Evolutionary conservation across 441 rosid species (phyloP).

Genomic region (Adansonia gregorii): DNA sequence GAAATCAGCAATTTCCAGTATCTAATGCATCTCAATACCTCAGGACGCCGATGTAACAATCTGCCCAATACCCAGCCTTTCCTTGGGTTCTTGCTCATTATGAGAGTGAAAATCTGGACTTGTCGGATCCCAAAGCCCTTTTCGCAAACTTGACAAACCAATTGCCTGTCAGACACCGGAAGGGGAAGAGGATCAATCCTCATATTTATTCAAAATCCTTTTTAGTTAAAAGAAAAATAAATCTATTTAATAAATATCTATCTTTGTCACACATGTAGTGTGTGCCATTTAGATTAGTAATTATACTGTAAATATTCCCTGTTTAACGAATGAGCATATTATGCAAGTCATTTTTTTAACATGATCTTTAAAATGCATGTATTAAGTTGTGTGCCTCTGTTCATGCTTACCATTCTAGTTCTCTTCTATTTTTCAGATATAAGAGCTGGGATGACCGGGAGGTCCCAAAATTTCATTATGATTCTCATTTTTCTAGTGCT

Average conservation of each 20-base stretch:
- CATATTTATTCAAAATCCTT: constrained; percentile 1
- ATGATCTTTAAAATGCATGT: not conserved
- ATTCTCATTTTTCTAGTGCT: constrained; percentile 99
- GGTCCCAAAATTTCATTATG: constrained; percentile 99
- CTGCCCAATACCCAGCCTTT: constrained; percentile 99
- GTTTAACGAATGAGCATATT: constrained; percentile 4
- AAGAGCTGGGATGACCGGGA: constrained; percentile 99
- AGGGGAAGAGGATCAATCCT: constrained; percentile 84
- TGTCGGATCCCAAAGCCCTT: constrained; percentile 78
- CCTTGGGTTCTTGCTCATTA: constrained; percentile 99
- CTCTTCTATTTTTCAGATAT: constrained; percentile 58
- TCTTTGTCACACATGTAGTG: not conserved
- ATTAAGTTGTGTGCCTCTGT: not conserved
- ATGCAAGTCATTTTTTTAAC: constrained; percentile 2
- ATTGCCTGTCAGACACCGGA: constrained; percentile 99
- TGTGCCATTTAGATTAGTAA: constrained; percentile 8
- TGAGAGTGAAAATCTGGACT: constrained; percentile 86
- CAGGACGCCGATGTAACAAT: constrained; percentile 99
- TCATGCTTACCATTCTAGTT: constrained; percentile 20
- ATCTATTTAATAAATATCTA: not conserved
- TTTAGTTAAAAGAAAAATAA: not conserved
- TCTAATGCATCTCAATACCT: constrained; percentile 98
- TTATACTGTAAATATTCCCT: not conserved
- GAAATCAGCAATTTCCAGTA: constrained; percentile 99
- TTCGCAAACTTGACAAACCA: constrained; percentile 94